phyloP scores from a whole-genome alignment of 2,329 filamentous ascomycete genomes.

The Aspergillus sp. region DNA sequence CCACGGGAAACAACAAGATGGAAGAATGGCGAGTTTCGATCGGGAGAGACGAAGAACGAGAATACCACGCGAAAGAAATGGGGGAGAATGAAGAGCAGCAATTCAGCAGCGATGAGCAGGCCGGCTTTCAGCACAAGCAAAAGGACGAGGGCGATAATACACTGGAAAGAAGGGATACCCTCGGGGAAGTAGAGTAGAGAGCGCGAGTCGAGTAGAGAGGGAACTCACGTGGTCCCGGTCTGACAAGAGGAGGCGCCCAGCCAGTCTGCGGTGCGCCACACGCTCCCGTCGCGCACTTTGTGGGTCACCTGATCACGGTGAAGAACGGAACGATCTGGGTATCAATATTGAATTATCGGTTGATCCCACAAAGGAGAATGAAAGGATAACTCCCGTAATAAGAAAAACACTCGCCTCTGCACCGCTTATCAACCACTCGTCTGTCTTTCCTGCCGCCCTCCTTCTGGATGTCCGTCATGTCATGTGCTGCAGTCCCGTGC shows the following conservation, averaged over 20 bases:
- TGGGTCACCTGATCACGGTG: neutral
- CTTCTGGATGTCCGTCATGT: constrained; percentile 22
- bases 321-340: no score
- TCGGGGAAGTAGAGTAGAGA: constrained; percentile 25
- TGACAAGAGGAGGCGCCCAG: constrained; percentile 19
- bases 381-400: no score
- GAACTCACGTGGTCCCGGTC: constrained; percentile 43
- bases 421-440: constrained; percentile 4
- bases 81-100: constrained; percentile 6
- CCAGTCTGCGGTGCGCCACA: constrained; percentile 17
- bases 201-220: constrained; percentile 29
- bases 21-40: constrained; percentile 26
- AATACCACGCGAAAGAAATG: constrained; percentile 17
- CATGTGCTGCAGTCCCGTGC: constrained; percentile 43
- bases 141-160: constrained; percentile 21
- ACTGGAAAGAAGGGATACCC: constrained; percentile 29
- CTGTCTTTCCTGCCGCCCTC: constrained; percentile 11
- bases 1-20: constrained; percentile 39
- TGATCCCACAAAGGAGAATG: neutral
- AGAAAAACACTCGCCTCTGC: neutral
- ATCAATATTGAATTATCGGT: no score
- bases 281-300: constrained; percentile 25
- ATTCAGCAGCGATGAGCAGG: constrained; percentile 11
- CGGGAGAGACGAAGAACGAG: constrained; percentile 22
- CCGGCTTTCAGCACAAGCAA: constrained; percentile 19